Base-by-base conservation (phyloP, 345 rosid species). In the Brassica incana region DNA sequence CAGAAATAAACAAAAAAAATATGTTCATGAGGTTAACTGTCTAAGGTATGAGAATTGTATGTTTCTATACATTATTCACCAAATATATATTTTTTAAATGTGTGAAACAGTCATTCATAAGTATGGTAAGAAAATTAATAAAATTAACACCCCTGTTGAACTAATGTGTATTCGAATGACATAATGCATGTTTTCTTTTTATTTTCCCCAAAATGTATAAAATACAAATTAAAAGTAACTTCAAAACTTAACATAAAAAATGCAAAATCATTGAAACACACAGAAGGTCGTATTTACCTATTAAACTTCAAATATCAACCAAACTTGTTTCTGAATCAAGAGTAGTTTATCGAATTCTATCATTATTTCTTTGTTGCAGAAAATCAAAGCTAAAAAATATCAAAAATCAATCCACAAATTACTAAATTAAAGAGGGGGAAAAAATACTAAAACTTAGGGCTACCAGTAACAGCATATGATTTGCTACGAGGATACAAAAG, bases 401-500 rank as follows among this genome's bases (percentile, higher is more conserved):
- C 9, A 66, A 27, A 36, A 58, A 72, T 72, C 36, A 45, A 60
- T 67, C 63, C 61, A 52, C 35, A 68, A 29, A 69, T 15, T 20
- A 80, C 36, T 36, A 77, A 18, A 8, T 5, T 5, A 0, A 8
- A 35, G 2, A 33, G 33, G 2, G 0, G 23, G 25, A 23, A 0
- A 23, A 60, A 4, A 10, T 69, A 48, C 45, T 68, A 81, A 4
- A 73, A 62, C 20, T 61, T 68, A 20, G 74, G 77, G 40, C 65
- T 81, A 40, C 66, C 40, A 76, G 85, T 16, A 60, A 83, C 85
- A n/a, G 90, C 87, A 35, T 68, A 77, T 5, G 85, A 85, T 75
- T 76, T 88, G 80, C 92, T 87, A 69, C 90, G 83, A 3, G 88
- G 72, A 61, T 77, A 83, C 81, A 76, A 52, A 1, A 59, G 67